Conservation (phyloP, 1,284 basidiomycete genomes). For the Puccinia polysora region DNA sequence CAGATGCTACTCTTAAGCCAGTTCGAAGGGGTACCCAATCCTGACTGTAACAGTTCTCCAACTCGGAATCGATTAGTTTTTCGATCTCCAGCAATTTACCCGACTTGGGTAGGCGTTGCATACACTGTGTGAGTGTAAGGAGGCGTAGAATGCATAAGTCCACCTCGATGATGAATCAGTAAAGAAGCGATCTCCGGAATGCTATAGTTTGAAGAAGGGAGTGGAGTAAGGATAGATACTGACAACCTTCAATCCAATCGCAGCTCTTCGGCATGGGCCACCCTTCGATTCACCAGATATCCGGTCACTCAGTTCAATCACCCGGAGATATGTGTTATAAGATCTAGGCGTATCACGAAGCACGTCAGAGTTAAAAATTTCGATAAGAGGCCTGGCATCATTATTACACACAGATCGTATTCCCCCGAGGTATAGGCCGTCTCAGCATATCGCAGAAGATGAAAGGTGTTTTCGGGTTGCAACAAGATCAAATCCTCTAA, state of each 20-base stretch:
- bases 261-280: constrained; percentile 37
- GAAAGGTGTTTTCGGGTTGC: constrained; percentile 77
- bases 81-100: neutral
- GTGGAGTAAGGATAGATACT: neutral
- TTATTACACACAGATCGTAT: constrained; percentile 55
- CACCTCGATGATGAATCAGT: neutral
- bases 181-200: neutral
- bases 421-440: constrained; percentile 72
- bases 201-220: neutral
- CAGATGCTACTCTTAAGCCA: constrained; percentile 33
- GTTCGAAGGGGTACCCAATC: constrained; percentile 40
- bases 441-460: constrained; percentile 75
- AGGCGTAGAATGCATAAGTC: neutral
- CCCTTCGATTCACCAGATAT: constrained; percentile 40
- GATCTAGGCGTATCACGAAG: constrained; percentile 56
- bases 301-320: constrained; percentile 65
- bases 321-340: constrained; percentile 74
- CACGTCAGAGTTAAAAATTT: constrained; percentile 46
- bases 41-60: constrained; percentile 28
- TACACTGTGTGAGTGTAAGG: constrained; percentile 10
- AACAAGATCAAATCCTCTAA: constrained; percentile 76
- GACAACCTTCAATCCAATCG: constrained; percentile 37
- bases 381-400: constrained; percentile 50
- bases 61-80: constrained; percentile 13
- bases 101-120: constrained; percentile 19